Evolutionary conservation across 2,329 filamentous ascomycete species (phyloP), one percentile per base, ranked within the genome.

Genomic region (Dryadomyces quercus-mongolicae): DNA sequence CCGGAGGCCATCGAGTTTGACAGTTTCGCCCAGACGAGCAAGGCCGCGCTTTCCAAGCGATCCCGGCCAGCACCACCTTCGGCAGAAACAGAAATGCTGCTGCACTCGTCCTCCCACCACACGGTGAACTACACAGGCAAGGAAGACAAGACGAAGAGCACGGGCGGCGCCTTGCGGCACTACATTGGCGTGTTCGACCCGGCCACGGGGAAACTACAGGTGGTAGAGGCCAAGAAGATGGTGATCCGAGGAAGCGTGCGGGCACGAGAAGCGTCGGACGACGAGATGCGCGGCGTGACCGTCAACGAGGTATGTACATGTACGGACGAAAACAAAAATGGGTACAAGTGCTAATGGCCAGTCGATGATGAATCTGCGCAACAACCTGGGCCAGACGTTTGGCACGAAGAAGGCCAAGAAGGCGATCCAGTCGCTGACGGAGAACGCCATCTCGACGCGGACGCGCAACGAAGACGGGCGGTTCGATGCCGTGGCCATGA

Each of bases 381-480:
- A 82, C 61, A 80, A 84, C 2, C 80, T 94, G 13, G 86, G 86
- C 44, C 77, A 86, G 62, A 82, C 85, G 36, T 94, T 94, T 63
- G 88, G 88, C 66, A 92, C 87, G 25, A 90, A 88, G 72, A 92
- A 91, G 70, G 85, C 88, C 21, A 86, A 84, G 74, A 92, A 91
- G 70, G 85, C 81, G 1, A 81, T 93, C 60, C 74, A 77, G 31
- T 78, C 83, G 54, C 75, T 79, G 59, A 81, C 82, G 2, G 76
- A 86, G 62, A 90, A 91, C 63, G 85, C 85, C 18, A 88, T 92
- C 40, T 55, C 57, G 31, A 54, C 34, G 10, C 56, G 59, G 60
- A 70, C 69, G 45, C 68, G 73, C 45, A 65, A 66, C 62, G 65
- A 68, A 40, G 77, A 79, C 57, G 70, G 76, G 42, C 74, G 78